phyloP scores from a whole-genome alignment of 176 grass and related monocot species.

The Phyllostachys edulis region DNA sequence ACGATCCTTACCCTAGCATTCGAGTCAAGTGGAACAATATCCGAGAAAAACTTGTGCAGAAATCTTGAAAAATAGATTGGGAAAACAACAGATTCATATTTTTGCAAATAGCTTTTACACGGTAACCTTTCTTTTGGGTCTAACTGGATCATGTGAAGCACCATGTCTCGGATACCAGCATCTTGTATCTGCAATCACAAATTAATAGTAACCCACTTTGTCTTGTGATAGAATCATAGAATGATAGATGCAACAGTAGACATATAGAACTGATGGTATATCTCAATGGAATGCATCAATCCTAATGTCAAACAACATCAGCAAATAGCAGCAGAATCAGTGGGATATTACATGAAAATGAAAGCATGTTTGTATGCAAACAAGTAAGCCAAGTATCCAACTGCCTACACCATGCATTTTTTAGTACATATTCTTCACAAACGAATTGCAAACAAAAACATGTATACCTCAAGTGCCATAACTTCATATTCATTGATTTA shows the following conservation, averaged over 20 bases:
- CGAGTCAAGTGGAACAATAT: constrained; percentile 83
- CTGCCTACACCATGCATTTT: constrained; percentile 16
- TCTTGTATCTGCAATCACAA: constrained; percentile 90
- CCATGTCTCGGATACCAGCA: constrained; percentile 83
- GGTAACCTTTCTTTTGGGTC: constrained; percentile 83
- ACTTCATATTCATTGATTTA: constrained; percentile 25
- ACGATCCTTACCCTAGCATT: constrained; percentile 78
- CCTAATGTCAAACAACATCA: not conserved
- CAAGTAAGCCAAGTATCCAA: not conserved
- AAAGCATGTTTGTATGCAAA: not conserved
- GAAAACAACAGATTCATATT: constrained; percentile 72
- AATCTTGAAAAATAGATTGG: constrained; percentile 90
- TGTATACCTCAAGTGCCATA: not conserved
- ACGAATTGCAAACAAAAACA: not conserved
- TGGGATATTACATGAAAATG: not conserved
- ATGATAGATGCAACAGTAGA: not conserved
- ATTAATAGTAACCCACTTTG: not conserved
- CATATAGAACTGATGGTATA: constrained; percentile 10
- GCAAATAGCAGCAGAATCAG: constrained; percentile 16
- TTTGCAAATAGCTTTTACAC: constrained; percentile 83
- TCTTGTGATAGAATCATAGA: not conserved
- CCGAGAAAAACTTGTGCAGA: constrained; percentile 94
- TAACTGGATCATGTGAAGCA: constrained; percentile 99
- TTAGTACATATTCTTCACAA: constrained; percentile 8
- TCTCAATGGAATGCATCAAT: constrained; percentile 21